Percentiles rank a stretch among this genome's conserved stretches.
These are phyloP conservation scores for Microthyrium microscopicum DNA, from an alignment of 2,329 filamentous ascomycete species.

Conservation along the genomic window DNA sequence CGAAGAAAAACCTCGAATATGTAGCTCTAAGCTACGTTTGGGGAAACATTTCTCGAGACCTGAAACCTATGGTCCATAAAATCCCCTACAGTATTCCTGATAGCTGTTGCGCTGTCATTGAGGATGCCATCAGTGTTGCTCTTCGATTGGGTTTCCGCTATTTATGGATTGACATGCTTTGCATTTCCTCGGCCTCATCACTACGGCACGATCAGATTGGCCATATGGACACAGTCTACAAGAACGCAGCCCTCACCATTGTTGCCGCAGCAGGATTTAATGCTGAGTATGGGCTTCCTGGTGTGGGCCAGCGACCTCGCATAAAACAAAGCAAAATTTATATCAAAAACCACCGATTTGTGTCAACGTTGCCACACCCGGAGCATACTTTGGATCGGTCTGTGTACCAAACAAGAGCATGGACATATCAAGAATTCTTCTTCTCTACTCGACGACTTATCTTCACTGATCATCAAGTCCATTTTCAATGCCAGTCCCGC, in stretches of 20 bases:
- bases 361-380: not conserved
- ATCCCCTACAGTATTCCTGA: not conserved
- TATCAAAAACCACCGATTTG: not conserved
- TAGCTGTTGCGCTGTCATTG: slow-evolving; percentile 6
- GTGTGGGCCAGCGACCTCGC: not conserved
- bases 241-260: slow-evolving; percentile 6
- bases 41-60: not conserved
- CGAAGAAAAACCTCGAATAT: too few relatives aligned
- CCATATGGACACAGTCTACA: slow-evolving; percentile 8
- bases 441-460: too few relatives aligned
- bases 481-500: too few relatives aligned
- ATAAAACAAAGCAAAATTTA: not conserved
- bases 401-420: too few relatives aligned
- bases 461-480: too few relatives aligned
- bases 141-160: slow-evolving; percentile 6
- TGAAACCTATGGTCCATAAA: not conserved
- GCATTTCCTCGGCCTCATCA: too few relatives aligned
- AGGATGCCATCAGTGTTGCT: slow-evolving; percentile 7
- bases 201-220: slow-evolving; percentile 5
- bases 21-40: slow-evolving; percentile 6
- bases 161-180: slow-evolving; percentile 9
- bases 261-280: slow-evolving; percentile 4
- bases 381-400: too few relatives aligned
- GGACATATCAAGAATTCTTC: too few relatives aligned
- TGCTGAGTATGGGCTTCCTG: slow-evolving; percentile 1